phyloP scores from a whole-genome alignment of 176 grass and related monocot genomes.

The Musa beccarii region DNA sequence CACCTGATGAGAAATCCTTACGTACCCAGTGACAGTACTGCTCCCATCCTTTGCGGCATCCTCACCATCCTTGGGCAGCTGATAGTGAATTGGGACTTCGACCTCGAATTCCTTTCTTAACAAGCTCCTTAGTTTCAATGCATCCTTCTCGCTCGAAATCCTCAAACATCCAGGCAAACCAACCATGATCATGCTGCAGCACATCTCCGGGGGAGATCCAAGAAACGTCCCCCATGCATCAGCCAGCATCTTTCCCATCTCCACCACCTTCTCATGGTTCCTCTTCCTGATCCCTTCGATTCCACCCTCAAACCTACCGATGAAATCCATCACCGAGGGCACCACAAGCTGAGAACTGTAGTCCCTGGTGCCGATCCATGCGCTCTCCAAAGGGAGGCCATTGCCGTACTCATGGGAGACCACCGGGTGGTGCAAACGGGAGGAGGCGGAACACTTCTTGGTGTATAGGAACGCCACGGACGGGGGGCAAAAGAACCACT shows the following conservation, averaged over 20 bases:
- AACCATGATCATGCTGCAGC: constrained; percentile 91
- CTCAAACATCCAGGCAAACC: constrained; percentile 58
- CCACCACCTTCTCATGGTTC: constrained; percentile 80
- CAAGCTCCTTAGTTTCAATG: constrained; percentile 48
- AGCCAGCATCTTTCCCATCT: constrained; percentile 88
- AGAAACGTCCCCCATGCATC: constrained; percentile 74
- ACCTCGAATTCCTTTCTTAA: constrained; percentile 77
- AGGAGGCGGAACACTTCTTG: constrained; percentile 22
- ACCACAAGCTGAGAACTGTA: constrained; percentile 84
- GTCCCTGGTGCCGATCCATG: constrained; percentile 93
- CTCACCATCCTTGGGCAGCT: constrained; percentile 36
- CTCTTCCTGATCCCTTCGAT: constrained; percentile 62
- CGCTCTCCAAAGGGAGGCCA: constrained; percentile 75
- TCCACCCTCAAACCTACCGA: constrained; percentile 72
- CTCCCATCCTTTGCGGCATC: constrained; percentile 27
- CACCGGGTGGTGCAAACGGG: constrained; percentile 79
- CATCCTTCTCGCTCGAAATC: constrained; percentile 50
- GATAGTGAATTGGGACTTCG: constrained; percentile 83
- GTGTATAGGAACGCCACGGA: constrained; percentile 76
- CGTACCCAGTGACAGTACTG: constrained; percentile 52
- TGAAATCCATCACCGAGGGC: constrained; percentile 60
- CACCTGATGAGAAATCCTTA: constrained; percentile 87
- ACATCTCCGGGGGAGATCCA: constrained; percentile 61
- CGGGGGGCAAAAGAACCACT: constrained; percentile 95
- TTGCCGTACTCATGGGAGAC: constrained; percentile 88